Evolutionary conservation across 495 filamentous ascomycete genomes (phyloP).

Genomic region (Penicillium fimorum): DNA sequence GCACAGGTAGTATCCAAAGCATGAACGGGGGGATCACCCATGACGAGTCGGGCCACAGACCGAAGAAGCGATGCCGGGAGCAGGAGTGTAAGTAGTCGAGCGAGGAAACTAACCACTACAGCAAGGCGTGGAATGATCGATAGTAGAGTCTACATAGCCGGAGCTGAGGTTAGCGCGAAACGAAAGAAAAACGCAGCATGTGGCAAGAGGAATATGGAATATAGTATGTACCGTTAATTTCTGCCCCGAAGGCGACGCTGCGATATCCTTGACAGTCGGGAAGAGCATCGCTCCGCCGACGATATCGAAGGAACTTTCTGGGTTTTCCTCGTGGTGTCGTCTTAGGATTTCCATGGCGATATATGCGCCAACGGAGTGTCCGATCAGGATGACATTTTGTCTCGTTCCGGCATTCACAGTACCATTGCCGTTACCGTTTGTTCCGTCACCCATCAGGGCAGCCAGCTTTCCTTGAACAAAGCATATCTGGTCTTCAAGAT

Average conservation of each 20-base stretch:
- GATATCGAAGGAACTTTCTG: slow-evolving; percentile 43
- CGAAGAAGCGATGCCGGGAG: slow-evolving; percentile 45
- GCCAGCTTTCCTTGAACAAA: slow-evolving; percentile 35
- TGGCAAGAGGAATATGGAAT: not conserved
- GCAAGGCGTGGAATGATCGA: slow-evolving; percentile 55
- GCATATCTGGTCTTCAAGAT: slow-evolving; percentile 63
- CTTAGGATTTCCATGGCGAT: slow-evolving; percentile 72
- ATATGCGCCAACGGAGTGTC: slow-evolving; percentile 80
- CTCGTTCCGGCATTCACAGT: not conserved
- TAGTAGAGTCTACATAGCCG: slow-evolving; percentile 36
- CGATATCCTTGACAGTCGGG: slow-evolving; percentile 75
- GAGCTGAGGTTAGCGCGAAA: not conserved
- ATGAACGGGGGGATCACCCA: slow-evolving; percentile 52
- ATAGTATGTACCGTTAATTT: slow-evolving; percentile 51
- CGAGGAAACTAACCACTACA: slow-evolving; percentile 50
- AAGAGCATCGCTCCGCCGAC: slow-evolving; percentile 68
- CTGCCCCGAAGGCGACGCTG: slow-evolving; percentile 59
- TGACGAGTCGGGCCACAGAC: slow-evolving; percentile 44
- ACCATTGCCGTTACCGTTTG: not conserved
- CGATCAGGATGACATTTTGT: slow-evolving; percentile 68
- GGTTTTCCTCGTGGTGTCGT: slow-evolving; percentile 39
- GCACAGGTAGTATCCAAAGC: slow-evolving; percentile 58
- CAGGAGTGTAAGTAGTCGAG: slow-evolving; percentile 44
- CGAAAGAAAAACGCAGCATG: slow-evolving; percentile 7
- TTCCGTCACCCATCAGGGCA: slow-evolving; percentile 16